A percentile compares a stretch with the other conserved stretches of the same genome.
These are phyloP conservation scores for Aspergillus proliferans DNA, from an alignment of 2,329 filamentous ascomycete genomes.

Conservation along the genomic window DNA sequence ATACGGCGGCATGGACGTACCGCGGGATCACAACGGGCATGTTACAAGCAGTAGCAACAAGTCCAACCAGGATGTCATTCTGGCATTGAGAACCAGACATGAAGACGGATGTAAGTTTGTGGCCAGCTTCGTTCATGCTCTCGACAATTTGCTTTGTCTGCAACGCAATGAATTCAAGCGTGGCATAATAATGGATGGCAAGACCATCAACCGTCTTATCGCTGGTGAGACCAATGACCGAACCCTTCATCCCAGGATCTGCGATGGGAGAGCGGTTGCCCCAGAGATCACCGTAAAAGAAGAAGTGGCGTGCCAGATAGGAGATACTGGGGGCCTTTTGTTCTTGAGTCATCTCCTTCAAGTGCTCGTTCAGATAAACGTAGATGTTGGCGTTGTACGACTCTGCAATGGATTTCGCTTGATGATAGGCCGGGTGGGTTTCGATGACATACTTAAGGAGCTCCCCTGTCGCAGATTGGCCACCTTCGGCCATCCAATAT, in stretches of 20 bases:
- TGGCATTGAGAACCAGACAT: conserved; percentile 99
- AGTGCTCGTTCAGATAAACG: conserved; percentile 85
- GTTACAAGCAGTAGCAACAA: conserved; percentile 82
- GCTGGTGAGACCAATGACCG: conserved; percentile 76
- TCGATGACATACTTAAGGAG: conserved; percentile 90
- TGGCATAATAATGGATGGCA: conserved; percentile 87
- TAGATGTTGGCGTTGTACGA: conserved; percentile 85
- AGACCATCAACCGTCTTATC: conserved; percentile 84
- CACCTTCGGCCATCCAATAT: conserved; percentile 96
- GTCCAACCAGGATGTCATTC: conserved; percentile 83
- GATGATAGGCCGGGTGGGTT: conserved; percentile 83
- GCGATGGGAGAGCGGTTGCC: conserved; percentile 93
- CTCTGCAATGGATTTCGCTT: conserved; percentile 71
- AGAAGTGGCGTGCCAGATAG: conserved; percentile 86
- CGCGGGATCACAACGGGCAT: conserved; percentile 91
- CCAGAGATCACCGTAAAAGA: conserved; percentile 98
- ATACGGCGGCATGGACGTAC: conserved; percentile 92
- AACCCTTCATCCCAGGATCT: conserved; percentile 86
- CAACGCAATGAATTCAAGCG: conserved; percentile 96
- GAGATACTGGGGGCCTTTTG: conserved; percentile 67
- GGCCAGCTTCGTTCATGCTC: conserved; percentile 84
- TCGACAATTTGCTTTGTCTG: conserved; percentile 95
- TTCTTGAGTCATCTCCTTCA: conserved; percentile 67
- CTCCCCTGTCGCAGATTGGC: conserved; percentile 93
- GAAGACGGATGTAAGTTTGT: conserved; percentile 87